Evolutionary conservation across 2,329 filamentous ascomycete genomes (phyloP).

Genomic region (Pseudocercospora musae): DNA sequence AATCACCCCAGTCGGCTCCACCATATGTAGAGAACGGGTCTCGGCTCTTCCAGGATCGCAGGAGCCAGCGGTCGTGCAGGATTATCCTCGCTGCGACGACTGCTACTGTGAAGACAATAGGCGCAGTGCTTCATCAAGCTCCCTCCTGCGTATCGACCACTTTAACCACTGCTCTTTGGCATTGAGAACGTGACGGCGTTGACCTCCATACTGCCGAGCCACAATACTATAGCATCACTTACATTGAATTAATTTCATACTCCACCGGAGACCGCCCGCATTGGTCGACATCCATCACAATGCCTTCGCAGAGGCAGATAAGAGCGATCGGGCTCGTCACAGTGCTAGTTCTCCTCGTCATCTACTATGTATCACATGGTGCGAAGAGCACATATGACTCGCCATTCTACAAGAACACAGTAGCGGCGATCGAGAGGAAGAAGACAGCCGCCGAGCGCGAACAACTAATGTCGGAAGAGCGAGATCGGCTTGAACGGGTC

Average conservation of each 20-base stretch:
- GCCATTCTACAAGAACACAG: slow-evolving; percentile 57
- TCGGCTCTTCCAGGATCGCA: background rate
- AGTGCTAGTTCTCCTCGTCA: slow-evolving; percentile 61
- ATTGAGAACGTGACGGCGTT: background rate
- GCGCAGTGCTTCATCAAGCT: background rate
- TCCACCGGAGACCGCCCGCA: background rate
- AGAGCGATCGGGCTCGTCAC: slow-evolving; percentile 64
- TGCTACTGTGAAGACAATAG: background rate
- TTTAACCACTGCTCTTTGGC: background rate
- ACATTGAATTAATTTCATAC: background rate
- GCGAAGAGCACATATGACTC: slow-evolving; percentile 51
- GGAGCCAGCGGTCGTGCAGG: background rate
- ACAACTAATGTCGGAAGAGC: slow-evolving; percentile 28
- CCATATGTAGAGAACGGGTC: background rate
- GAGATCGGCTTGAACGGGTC: slow-evolving; percentile 26
- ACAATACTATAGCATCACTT: background rate
- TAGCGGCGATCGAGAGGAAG: slow-evolving; percentile 52
- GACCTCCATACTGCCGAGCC: background rate
- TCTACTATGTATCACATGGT: slow-evolving; percentile 70
- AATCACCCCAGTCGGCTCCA: background rate
- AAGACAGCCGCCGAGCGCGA: slow-evolving; percentile 36
- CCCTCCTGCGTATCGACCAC: background rate
- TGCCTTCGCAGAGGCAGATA: slow-evolving; percentile 69
- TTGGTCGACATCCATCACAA: slow-evolving; percentile 34
- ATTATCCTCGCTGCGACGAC: background rate